Evolutionary conservation across 2,329 filamentous ascomycete species (phyloP), one percentile per base, ranked within the genome.

Genomic region (Clonostachys rosea): DNA sequence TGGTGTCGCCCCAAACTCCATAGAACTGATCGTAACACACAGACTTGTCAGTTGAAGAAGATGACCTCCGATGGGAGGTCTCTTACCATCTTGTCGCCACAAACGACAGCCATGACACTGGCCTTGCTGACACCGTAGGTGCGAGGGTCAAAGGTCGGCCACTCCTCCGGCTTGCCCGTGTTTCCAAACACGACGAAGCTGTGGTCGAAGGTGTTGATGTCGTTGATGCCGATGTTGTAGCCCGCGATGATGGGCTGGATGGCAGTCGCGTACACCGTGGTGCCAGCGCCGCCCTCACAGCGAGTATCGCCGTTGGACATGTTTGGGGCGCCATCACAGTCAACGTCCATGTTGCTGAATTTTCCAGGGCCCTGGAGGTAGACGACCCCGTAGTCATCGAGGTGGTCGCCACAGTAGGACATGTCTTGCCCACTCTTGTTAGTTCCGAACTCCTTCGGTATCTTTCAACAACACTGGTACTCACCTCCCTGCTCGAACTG

Each of bases 1-100:
- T 84, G 34, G 74, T 75, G 52, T 84, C 79, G 17, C 79, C 81
- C 79, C 78, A 84, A 44, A 80, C 60, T 4, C 74, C 76, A 51
- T 79, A 79, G 47, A 74, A 61, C 64, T 71, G 47, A 9, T 35
- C 20, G 35, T 40, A 4, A 4, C 24, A 30, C 24, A 30, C 9
- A 10, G 24, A 13, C 10, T 10, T 5, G 17, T 40, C 4, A 18
- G n/a, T 40, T n/a, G 37, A 12, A 18, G 37, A 30, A 30, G 24
- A 30, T 30, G 10, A 30, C 24, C 24, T 10, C 10, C 34, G 16
- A 37, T 16, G 6, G 14, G 5, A 16, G 39, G 30, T 10, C 14
- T 20, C 56, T 49, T 50, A 69, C 70, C 59, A 79, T 56, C 51
- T 76, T 63, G 18, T 69, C 61, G 11, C 68, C 68, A 48, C 78